These are phyloP conservation scores for Westerdykella ornata DNA, from an alignment of 2,329 filamentous ascomycete genomes.

Conservation along the genomic window DNA sequence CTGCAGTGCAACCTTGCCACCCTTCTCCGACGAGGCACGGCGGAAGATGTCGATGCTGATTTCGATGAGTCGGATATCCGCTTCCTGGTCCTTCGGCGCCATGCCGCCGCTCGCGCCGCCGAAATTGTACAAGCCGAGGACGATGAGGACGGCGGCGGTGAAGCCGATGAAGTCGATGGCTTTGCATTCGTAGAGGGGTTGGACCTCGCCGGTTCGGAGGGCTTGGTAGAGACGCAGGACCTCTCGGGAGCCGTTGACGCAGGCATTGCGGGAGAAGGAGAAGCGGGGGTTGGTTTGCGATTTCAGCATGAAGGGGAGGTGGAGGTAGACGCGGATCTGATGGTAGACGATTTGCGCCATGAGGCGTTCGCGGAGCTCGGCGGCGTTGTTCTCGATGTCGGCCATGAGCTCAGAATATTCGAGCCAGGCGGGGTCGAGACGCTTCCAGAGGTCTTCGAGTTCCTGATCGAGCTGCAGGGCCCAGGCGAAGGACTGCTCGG, in stretches of 20 bases:
- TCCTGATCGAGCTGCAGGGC: slow-evolving; percentile 41
- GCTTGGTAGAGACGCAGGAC: slow-evolving; percentile 38
- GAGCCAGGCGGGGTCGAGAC: slow-evolving; percentile 37
- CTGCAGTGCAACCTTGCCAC: slow-evolving; percentile 38
- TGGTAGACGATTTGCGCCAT: slow-evolving; percentile 42
- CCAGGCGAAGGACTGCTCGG: slow-evolving; percentile 33
- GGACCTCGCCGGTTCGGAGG: slow-evolving; percentile 29
- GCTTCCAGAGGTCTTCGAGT: slow-evolving; percentile 35
- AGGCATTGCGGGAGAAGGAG: slow-evolving; percentile 36
- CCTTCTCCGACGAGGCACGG: slow-evolving; percentile 37
- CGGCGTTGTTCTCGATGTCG: slow-evolving; percentile 28
- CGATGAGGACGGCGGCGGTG: slow-evolving; percentile 40
- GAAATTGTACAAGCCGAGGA: slow-evolving; percentile 40
- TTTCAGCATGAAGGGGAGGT: slow-evolving; percentile 43
- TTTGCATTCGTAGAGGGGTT: slow-evolving; percentile 43
- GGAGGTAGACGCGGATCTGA: slow-evolving; percentile 41
- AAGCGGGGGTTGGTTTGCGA: slow-evolving; percentile 34
- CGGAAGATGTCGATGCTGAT: slow-evolving; percentile 39
- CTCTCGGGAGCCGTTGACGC: slow-evolving; percentile 38
- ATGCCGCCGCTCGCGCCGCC: slow-evolving; percentile 10
- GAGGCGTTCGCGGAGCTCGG: slow-evolving; percentile 34
- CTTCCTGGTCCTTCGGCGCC: slow-evolving; percentile 26
- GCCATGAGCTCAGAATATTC: slow-evolving; percentile 26
- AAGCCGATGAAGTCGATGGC: slow-evolving; percentile 45
- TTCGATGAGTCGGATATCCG: slow-evolving; percentile 35